Evolutionary conservation across 2,329 filamentous ascomycete species (phyloP).

Genomic region (Penicillium sp.): DNA sequence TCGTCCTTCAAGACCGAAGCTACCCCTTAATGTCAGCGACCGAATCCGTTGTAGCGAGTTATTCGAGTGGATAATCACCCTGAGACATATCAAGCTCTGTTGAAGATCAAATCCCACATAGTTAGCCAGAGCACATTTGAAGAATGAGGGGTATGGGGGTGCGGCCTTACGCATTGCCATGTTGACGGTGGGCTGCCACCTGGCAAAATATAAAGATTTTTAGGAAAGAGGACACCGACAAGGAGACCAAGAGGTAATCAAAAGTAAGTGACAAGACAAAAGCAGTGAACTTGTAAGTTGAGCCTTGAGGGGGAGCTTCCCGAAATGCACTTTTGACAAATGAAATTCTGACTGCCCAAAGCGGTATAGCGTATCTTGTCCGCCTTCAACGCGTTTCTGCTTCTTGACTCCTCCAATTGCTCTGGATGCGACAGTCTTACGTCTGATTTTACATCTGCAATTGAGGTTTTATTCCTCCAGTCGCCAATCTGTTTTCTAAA

Average conservation of each 20-base stretch:
- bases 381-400: conserved; percentile 21
- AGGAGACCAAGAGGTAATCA: conserved; percentile 4
- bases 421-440: neutral
- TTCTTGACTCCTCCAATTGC: conserved; percentile 8
- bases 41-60: conserved; percentile 12
- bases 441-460: neutral
- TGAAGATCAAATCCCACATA: conserved; percentile 10
- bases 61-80: conserved; percentile 25
- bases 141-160: conserved; percentile 31
- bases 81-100: conserved; percentile 44
- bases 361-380: conserved; percentile 27
- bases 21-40: conserved; percentile 27
- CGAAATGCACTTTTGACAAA: conserved; percentile 31
- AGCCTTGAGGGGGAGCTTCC: conserved; percentile 26
- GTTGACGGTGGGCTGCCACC: conserved; percentile 32
- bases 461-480: conserved; percentile 8
- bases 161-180: conserved; percentile 42
- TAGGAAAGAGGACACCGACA: conserved; percentile 5
- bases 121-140: conserved; percentile 23
- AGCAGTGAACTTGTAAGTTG: conserved; percentile 8
- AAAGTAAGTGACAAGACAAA: conserved; percentile 4
- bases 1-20: conserved; percentile 88
- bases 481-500: conserved; percentile 28
- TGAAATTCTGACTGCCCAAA: conserved; percentile 33
- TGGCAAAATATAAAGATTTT: conserved; percentile 19